These are phyloP conservation scores for Neurospora pannonica DNA, from an alignment of 495 filamentous ascomycete species.

Conservation along the genomic window DNA sequence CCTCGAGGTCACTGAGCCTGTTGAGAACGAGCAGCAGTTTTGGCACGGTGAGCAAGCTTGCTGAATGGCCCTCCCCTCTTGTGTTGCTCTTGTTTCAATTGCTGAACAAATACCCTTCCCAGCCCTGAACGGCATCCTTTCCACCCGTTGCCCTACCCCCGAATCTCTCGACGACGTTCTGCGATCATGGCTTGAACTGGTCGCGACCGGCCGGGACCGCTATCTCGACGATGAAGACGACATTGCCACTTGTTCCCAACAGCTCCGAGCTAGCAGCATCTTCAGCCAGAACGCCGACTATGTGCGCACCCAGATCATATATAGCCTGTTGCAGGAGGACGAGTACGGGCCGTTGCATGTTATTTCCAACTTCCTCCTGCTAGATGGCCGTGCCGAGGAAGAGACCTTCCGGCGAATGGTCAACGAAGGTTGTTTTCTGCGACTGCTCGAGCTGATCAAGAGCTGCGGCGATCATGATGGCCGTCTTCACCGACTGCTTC, in stretches of 20 bases:
- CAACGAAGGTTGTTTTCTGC: constrained; percentile 69
- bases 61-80: neutral
- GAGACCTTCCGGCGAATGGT: constrained; percentile 78
- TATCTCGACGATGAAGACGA: constrained; percentile 80
- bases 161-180: constrained; percentile 79
- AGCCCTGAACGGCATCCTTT: constrained; percentile 80
- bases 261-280: constrained; percentile 64
- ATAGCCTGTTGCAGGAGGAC: constrained; percentile 87
- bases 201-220: constrained; percentile 69
- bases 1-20: constrained; percentile 53
- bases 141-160: constrained; percentile 58
- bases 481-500: constrained; percentile 66
- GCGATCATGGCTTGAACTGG: constrained; percentile 72
- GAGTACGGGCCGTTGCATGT: constrained; percentile 67
- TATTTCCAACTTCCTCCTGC: constrained; percentile 79
- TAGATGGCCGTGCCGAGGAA: constrained; percentile 76
- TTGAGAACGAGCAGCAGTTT: constrained; percentile 85
- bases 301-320: constrained; percentile 86
- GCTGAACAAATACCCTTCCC: constrained; percentile 2
- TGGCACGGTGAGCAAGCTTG: constrained; percentile 63
- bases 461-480: constrained; percentile 50
- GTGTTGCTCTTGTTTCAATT: constrained; percentile 1
- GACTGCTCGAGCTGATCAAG: constrained; percentile 75
- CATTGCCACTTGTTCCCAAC: constrained; percentile 73
- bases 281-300: constrained; percentile 72